Evolutionary conservation across 2,329 filamentous ascomycete species (phyloP).

Genomic region (Paramyrothecium roridum): DNA sequence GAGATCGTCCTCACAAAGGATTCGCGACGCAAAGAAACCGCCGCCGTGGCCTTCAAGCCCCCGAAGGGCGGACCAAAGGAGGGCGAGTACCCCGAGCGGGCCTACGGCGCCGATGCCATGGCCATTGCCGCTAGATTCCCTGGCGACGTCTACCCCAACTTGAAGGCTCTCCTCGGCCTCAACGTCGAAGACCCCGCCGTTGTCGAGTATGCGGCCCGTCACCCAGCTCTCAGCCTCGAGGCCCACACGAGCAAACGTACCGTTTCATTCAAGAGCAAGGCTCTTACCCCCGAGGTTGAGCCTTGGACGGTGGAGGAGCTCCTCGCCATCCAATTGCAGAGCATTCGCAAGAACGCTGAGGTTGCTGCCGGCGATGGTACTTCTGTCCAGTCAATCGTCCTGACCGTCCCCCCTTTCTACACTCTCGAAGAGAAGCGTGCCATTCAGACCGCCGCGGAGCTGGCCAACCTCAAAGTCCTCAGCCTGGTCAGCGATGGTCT

Average conservation of each 20-base stretch:
- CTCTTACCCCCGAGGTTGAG: slow-evolving; percentile 59
- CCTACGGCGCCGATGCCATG: slow-evolving; percentile 89
- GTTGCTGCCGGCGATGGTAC: slow-evolving; percentile 72
- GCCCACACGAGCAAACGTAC: slow-evolving; percentile 60
- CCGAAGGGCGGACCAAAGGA: slow-evolving; percentile 60
- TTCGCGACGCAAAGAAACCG: slow-evolving; percentile 90
- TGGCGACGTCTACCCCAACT: slow-evolving; percentile 88
- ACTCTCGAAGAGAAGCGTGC: slow-evolving; percentile 87
- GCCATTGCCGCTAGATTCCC: slow-evolving; percentile 85
- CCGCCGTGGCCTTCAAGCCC: slow-evolving; percentile 91
- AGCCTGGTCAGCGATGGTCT: slow-evolving; percentile 84
- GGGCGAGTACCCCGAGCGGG: slow-evolving; percentile 77
- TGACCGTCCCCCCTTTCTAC: slow-evolving; percentile 89
- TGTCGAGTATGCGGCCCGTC: slow-evolving; percentile 67
- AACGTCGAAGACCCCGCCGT: slow-evolving; percentile 58
- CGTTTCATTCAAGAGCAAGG: slow-evolving; percentile 76
- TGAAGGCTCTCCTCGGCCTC: slow-evolving; percentile 87
- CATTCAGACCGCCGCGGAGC: slow-evolving; percentile 75
- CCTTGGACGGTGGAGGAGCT: slow-evolving; percentile 85
- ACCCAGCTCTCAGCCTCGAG: slow-evolving; percentile 74
- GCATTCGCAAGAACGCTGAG: slow-evolving; percentile 86
- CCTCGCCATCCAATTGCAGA: slow-evolving; percentile 93
- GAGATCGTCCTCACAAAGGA: slow-evolving; percentile 98
- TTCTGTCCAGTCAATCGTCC: slow-evolving; percentile 74
- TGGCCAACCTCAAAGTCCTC: slow-evolving; percentile 85